phyloP scores from a whole-genome alignment of 2,329 filamentous ascomycete species.

The Colletotrichum ledebouriae region DNA sequence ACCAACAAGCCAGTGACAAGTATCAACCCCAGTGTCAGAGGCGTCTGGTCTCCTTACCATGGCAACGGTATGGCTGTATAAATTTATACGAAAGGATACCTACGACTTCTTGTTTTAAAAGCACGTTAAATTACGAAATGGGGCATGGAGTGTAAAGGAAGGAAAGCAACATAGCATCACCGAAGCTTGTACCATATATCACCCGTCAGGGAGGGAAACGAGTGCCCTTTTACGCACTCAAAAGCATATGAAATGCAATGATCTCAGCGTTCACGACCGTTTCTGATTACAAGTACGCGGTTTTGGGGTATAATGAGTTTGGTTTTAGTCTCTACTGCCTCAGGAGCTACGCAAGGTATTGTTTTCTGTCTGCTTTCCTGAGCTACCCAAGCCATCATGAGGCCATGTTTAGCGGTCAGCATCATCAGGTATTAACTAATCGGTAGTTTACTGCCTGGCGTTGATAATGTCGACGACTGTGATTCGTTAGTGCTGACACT shows the following conservation, averaged over 20 bases:
- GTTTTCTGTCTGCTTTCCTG: background rate
- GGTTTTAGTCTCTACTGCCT: conserved; percentile 20
- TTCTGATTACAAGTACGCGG: background rate
- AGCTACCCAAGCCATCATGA: conserved; percentile 11
- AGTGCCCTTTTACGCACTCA: conserved; percentile 29
- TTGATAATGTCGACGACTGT: conserved; percentile 73
- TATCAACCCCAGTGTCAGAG: conserved; percentile 75
- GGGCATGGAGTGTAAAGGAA: conserved; percentile 28
- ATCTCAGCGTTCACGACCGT: conserved; percentile 14
- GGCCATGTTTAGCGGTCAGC: conserved; percentile 30
- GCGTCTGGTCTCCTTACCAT: conserved; percentile 79
- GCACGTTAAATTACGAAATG: conserved; percentile 31
- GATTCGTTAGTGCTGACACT: conserved; percentile 31
- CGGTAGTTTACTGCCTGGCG: conserved; percentile 61
- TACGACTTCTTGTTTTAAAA: conserved; percentile 18
- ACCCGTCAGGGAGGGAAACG: conserved; percentile 23
- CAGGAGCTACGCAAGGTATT: background rate
- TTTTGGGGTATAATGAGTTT: conserved; percentile 35
- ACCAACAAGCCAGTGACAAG: conserved; percentile 75
- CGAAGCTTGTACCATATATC: conserved; percentile 39
- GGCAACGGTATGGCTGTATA: conserved; percentile 69
- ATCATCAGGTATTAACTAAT: conserved; percentile 35
- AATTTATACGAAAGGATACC: conserved; percentile 7
- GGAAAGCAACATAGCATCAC: conserved; percentile 18
- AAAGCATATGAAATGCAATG: conserved; percentile 27